Evolutionary conservation across 257 asterid species (phyloP), one percentile per base, ranked within the genome.

Genomic region (Solanum rostratum): DNA sequence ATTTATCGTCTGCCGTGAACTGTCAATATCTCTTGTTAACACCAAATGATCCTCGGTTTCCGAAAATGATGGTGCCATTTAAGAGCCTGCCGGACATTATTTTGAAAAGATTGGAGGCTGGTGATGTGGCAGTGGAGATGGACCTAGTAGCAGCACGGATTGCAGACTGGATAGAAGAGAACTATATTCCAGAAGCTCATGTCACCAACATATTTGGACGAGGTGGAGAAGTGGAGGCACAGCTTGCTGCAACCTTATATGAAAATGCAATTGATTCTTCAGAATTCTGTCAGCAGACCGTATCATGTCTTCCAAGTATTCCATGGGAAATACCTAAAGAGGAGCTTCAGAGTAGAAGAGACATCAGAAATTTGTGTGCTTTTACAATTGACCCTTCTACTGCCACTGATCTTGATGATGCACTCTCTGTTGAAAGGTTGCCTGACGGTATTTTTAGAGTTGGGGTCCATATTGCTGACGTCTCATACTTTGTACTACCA

Each of bases 391-490:
- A 96, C 88, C 99, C 99, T 84, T 85, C 90, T 2, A 91, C 87
- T 79, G 98, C 98, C 84, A 90, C 90, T n/a, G 98, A 94, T 87
- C 96, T 94, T 73, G 98, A 96, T 87, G 99, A 96, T 91, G 98
- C 99, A 43, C 88, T 96, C 59, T 96, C 99, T 0, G 89, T 92
- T 70, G 94, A 94, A 65, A 88, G 55, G 60, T 84, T 92, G 83
- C 73, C 95, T 19, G 78, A 87, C 49, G 94, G 94, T 27, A 86
- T 39, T 89, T 87, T 86, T 24, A 90, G 97, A 87, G 97, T 96
- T 43, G 99, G 99, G 63, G 97, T 96, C 84, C 99, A 96, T 87
- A 89, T 94, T 80, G 93, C 99, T 50, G 99, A 96, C 83, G 98
- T 87, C 62, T 94, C 99, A 22, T 92, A 92, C 87, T 96, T 94